phyloP scores from a whole-genome alignment of 192 early-diverging fungal genomes.

The Coemansia sp. region DNA sequence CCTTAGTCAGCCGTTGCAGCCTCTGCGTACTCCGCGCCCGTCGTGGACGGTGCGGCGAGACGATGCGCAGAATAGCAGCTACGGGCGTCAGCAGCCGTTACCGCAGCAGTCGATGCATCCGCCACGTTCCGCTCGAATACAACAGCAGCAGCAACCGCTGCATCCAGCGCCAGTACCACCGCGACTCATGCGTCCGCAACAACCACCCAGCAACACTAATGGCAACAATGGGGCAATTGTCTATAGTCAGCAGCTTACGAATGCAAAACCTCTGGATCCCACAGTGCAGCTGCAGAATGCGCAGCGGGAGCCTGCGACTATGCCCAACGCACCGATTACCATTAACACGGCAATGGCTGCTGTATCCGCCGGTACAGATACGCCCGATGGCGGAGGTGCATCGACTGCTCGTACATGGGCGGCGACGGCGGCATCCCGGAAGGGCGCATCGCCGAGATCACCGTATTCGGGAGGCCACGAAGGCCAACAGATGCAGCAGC shows the following conservation, averaged over 20 bases:
- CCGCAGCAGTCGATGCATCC: conserved; percentile 23
- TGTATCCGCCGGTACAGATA: neutral
- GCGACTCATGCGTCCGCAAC: neutral
- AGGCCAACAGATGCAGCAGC: neutral
- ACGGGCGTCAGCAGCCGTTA: too few species aligned
- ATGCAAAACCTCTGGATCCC: conserved; percentile 19
- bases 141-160: conserved; percentile 15
- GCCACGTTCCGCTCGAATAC: conserved; percentile 32
- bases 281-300: conserved; percentile 12
- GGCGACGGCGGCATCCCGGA: neutral
- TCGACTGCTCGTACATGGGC: conserved; percentile 1
- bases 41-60: conserved; percentile 51
- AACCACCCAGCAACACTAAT: neutral
- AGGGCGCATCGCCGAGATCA: conserved; percentile 18
- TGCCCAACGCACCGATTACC: conserved; percentile 20
- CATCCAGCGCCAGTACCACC: neutral
- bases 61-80: conserved; percentile 13
- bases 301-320: neutral
- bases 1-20: conserved; percentile 40
- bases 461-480: conserved; percentile 20
- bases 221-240: neutral
- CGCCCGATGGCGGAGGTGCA: neutral
- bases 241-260: conserved; percentile 5
- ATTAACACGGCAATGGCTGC: conserved; percentile 25
- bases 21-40: conserved; percentile 41